Evolutionary conservation across 2,329 filamentous ascomycete genomes (phyloP), one percentile per base, ranked within the genome.

Genomic region (Fusarium verticillioides): DNA sequence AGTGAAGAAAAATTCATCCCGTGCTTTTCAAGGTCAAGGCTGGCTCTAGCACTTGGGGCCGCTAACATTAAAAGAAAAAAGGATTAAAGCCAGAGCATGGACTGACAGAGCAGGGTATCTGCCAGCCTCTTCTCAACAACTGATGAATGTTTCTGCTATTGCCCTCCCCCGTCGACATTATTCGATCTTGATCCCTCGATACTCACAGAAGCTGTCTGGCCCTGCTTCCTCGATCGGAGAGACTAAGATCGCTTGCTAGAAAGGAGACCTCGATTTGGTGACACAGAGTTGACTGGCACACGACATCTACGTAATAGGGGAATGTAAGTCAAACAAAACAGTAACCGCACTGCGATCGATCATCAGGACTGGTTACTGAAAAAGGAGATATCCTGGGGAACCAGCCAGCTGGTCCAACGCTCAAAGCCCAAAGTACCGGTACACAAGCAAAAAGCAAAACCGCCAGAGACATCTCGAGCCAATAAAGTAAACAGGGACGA

Each of bases 381-480:
- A 54, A 46, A 42, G 50, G 70, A 42, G 66, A 56, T 65, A 47
- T 47, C 44, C 56, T 66, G 60, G 70, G 60, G 70, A 72, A 59
- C 56, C 49, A 54, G 42, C 36, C 46, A 59, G 50, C n/a, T 32
- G 34, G 58, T 63, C 28, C 23, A 46, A 43, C 30, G 26, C 18
- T 28, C 59, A 42, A 46, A 56, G 50, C 36, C 39, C 50, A 64
- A 69, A 36, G 66, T 69, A 70, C 66, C 16, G 40, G 65, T 69
- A 65, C 59, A 54, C 50, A 52, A 39, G 39, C 11, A 44, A 64
- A 69, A 69, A 64, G 65, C 59, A 69, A 69, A 57, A 30, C 40
- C 9, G 47, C 49, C 62, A 54, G 54, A 73, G 65, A 70, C 70
- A 70, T 58, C 40, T 70, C 46, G 65, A 70, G 60, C 59, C 70